Evolutionary conservation across 768 basidiomycete genomes (phyloP).

Genomic region (Artomyces pyxidatus): DNA sequence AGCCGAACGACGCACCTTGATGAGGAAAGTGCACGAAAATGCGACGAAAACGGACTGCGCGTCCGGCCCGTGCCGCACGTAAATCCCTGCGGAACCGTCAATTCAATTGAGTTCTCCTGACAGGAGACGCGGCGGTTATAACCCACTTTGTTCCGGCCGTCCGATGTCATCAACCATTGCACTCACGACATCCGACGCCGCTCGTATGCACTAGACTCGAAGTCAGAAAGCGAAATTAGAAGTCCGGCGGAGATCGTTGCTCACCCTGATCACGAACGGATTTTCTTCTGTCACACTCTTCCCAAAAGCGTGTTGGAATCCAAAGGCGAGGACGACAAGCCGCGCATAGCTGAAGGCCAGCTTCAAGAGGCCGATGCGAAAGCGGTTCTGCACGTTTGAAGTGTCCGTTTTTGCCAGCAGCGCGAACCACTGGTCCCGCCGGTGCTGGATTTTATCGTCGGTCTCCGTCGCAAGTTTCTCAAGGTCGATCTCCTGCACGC

Average conservation of each 20-base stretch:
- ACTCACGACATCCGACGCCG: slow-evolving; percentile 58
- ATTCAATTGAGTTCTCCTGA: not conserved
- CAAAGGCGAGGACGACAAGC: slow-evolving; percentile 63
- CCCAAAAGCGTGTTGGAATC: slow-evolving; percentile 68
- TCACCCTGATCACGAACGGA: slow-evolving; percentile 55
- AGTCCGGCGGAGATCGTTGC: too few relatives aligned
- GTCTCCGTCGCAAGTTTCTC: slow-evolving; percentile 55
- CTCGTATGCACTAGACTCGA: slow-evolving; percentile 46
- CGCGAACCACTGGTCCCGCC: slow-evolving; percentile 50
- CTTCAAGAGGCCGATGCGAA: slow-evolving; percentile 53
- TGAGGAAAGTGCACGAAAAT: slow-evolving; percentile 25
- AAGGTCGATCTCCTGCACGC: slow-evolving; percentile 51
- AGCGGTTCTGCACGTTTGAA: slow-evolving; percentile 45
- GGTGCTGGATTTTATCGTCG: slow-evolving; percentile 57
- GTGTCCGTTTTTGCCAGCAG: slow-evolving; percentile 43
- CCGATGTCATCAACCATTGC: slow-evolving; percentile 53
- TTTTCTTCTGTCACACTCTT: slow-evolving; percentile 53
- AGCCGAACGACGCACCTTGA: slow-evolving; percentile 15
- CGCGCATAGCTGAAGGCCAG: slow-evolving; percentile 62
- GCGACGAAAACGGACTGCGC: slow-evolving; percentile 24
- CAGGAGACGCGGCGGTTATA: not conserved
- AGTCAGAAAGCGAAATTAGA: too few relatives aligned
- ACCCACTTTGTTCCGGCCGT: slow-evolving; percentile 46
- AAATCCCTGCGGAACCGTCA: slow-evolving; percentile 7
- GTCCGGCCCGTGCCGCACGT: slow-evolving; percentile 25